Evolutionary conservation across 495 filamentous ascomycete genomes (phyloP).

Genomic region (Pyronema omphalodes): DNA sequence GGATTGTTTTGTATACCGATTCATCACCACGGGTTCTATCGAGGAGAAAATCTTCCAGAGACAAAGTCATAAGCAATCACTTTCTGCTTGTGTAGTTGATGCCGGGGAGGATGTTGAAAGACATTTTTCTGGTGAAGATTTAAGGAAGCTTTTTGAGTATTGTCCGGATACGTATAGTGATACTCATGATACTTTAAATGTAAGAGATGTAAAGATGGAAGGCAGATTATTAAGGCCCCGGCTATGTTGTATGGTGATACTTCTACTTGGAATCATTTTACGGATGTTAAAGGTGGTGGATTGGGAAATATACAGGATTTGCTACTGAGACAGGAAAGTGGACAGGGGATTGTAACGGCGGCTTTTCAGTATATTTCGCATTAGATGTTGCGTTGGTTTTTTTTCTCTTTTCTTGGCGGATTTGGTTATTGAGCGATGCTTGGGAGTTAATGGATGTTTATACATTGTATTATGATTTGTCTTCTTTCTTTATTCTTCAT

Average conservation of each 20-base stretch:
- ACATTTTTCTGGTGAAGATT: slow-evolving; percentile 76
- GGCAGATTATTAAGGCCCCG: slow-evolving; percentile 69
- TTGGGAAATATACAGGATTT: slow-evolving; percentile 77
- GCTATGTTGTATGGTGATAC: slow-evolving; percentile 97
- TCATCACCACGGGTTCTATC: slow-evolving; percentile 94
- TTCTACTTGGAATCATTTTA: slow-evolving; percentile 96
- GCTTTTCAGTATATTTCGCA: slow-evolving; percentile 99
- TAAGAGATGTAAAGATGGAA: slow-evolving; percentile 79
- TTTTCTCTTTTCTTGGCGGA: too few species aligned
- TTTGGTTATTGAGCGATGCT: too few species aligned
- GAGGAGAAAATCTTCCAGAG: slow-evolving; percentile 99
- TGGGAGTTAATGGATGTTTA: too few species aligned
- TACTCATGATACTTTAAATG: slow-evolving; percentile 99
- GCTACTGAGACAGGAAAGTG: slow-evolving; percentile 70
- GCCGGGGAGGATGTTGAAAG: slow-evolving; percentile 90
- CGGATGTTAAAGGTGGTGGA: slow-evolving; percentile 50
- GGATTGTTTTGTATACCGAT: slow-evolving; percentile 97
- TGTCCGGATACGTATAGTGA: slow-evolving; percentile 67
- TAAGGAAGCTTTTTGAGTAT: slow-evolving; percentile 89
- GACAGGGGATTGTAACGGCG: slow-evolving; percentile 63
- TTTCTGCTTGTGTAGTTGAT: slow-evolving; percentile 96
- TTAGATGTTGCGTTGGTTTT: slow-evolving; percentile 4
- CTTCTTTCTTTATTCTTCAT: too few species aligned
- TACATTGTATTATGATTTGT: too few species aligned
- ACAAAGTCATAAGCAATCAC: slow-evolving; percentile 91